Base-by-base conservation (phyloP, 345 rosid species). In the Pistacia vera region DNA sequence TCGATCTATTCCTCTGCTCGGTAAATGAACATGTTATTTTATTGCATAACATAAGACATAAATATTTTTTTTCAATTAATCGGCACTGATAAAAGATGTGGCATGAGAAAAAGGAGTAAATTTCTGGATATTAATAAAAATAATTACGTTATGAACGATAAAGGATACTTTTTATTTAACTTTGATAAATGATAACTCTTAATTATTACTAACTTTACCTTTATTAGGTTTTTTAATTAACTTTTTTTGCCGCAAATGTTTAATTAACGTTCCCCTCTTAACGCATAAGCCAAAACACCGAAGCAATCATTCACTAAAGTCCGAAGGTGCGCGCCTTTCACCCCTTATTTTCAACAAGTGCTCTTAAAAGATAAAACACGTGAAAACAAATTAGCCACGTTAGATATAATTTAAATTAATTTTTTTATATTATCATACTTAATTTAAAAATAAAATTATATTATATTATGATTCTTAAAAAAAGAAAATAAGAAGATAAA, bases 141-240 rank as follows among this genome's bases (percentile, higher is more conserved):
- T 52, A 22, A 22, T 48, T 8, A 46, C 2, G 54, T 66, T 44
- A 46, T 33, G 33, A 11, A 62, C 44, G 12, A 51, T 68, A 51
- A 68, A 51, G 44, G 2, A 25, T 2, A 55, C 59, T 68, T 68
- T 52, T 11, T 9, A 3, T 69, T 35, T 12, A 25, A 25, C 25
- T 25, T 25, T 25, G 25, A 25, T 25, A 25, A 25, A 25, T 25
- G 25, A 49, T 51, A 22, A 18, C 46, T 14, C 59, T 49, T 72
- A 51, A 73, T 63, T 33, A 73, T 63, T 63, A n/a, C 77, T 44
- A 44, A 41, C 76, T 63, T 73, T n/a, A 51, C 16, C 35, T 63
- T 73, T 33, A 51, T 12, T 13, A 49, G 14, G 12, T 28, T 48
- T 28, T 48, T 63, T 63, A 62, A 17, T 62, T 18, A 38, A 41